Percentiles rank a stretch among this genome's conserved stretches.
Evolutionary conservation across 2,329 filamentous ascomycete genomes (phyloP).

Genomic region (Fusarium sp.): DNA sequence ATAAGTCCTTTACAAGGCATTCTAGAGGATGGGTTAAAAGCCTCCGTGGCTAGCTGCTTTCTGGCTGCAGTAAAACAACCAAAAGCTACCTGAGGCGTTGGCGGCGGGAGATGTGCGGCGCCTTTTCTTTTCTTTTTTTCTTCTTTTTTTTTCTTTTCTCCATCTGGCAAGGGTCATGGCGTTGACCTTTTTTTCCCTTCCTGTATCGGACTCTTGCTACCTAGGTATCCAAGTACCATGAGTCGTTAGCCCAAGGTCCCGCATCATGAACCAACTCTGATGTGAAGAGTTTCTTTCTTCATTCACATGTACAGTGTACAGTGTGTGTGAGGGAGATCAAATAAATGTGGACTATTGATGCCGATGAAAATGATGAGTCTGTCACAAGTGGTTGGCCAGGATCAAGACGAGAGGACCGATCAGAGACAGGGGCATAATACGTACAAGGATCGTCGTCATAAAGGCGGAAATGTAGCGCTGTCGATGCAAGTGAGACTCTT

Average conservation of each 20-base stretch:
- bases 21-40: neutral
- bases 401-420: constrained; percentile 19
- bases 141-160: too few species aligned
- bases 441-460: constrained; percentile 24
- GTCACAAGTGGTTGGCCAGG: constrained; percentile 19
- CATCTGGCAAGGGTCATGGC: constrained; percentile 30
- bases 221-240: neutral
- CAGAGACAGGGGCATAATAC: constrained; percentile 30
- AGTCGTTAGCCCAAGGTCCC: neutral
- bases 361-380: constrained; percentile 5
- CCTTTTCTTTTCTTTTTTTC: constrained; percentile 1
- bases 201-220: constrained; percentile 7
- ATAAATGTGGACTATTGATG: constrained; percentile 14
- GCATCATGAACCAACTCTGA: neutral
- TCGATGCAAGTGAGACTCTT: constrained; percentile 27
- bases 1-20: neutral
- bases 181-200: constrained; percentile 6
- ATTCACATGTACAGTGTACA: constrained; percentile 1
- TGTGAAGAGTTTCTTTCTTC: neutral
- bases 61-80: constrained; percentile 26
- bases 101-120: constrained; percentile 34
- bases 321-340: constrained; percentile 23
- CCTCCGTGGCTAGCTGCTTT: constrained; percentile 17
- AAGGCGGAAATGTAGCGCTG: constrained; percentile 31
- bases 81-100: constrained; percentile 31